Percentiles rank a stretch among this genome's conserved stretches.
Conservation (phyloP, 805 yeast species). For the Pichia kluyveri region DNA sequence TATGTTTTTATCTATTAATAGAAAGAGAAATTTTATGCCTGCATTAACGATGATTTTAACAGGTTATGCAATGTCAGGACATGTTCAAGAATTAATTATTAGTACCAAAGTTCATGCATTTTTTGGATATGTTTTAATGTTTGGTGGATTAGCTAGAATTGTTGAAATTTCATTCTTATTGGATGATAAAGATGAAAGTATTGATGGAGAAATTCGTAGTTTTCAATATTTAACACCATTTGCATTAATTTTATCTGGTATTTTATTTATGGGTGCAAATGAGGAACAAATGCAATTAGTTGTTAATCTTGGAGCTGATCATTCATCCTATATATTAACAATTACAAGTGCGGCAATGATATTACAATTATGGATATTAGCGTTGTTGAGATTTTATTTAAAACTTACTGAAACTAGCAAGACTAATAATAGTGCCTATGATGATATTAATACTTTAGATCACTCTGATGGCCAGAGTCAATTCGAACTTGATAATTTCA, state of each 20-base stretch:
- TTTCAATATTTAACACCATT: slow-evolving; percentile 88
- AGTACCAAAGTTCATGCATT: slow-evolving; percentile 83
- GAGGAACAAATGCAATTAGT: slow-evolving; percentile 79
- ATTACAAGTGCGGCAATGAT: slow-evolving; percentile 66
- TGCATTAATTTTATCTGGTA: slow-evolving; percentile 68
- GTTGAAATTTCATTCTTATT: slow-evolving; percentile 75
- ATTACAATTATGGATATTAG: slow-evolving; percentile 55
- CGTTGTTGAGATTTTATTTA: slow-evolving; percentile 52
- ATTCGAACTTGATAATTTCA: background rate
- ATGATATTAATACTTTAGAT: background rate
- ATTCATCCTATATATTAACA: slow-evolving; percentile 70
- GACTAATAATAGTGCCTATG: background rate
- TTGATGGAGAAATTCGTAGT: slow-evolving; percentile 42
- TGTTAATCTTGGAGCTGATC: slow-evolving; percentile 69
- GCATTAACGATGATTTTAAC: slow-evolving; percentile 76
- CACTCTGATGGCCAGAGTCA: background rate
- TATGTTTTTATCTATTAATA: slow-evolving; percentile 59
- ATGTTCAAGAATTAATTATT: slow-evolving; percentile 62
- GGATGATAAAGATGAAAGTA: slow-evolving; percentile 40
- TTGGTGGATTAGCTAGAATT: slow-evolving; percentile 68
- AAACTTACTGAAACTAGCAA: slow-evolving; percentile 4
- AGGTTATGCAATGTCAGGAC: slow-evolving; percentile 93
- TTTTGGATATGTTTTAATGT: slow-evolving; percentile 75
- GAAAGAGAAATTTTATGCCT: slow-evolving; percentile 68
- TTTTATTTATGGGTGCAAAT: slow-evolving; percentile 84